phyloP scores from a whole-genome alignment of 75 land plant species.

The Cryptomeria japonica region DNA sequence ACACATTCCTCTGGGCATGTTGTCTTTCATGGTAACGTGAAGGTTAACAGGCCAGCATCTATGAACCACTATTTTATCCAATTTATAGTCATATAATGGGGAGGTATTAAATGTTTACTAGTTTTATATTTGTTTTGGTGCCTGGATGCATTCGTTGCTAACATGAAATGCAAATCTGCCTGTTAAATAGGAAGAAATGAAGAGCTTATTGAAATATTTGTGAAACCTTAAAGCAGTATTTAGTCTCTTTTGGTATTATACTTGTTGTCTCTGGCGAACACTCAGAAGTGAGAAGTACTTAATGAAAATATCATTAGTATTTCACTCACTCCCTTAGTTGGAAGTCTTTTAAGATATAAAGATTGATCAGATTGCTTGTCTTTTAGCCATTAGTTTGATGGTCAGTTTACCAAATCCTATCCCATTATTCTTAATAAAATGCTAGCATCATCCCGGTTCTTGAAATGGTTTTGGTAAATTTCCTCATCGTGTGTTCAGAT shows the following conservation, averaged over 20 bases:
- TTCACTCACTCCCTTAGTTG: background rate
- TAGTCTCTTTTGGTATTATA: background rate
- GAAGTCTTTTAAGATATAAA: background rate
- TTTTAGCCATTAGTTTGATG: too few relatives aligned
- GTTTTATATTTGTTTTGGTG: background rate
- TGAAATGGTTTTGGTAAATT: too few relatives aligned
- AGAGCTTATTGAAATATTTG: background rate
- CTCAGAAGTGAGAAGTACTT: background rate
- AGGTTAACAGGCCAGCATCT: conserved; percentile 77
- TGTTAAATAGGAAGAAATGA: background rate
- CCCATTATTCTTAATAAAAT: too few relatives aligned
- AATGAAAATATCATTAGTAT: background rate
- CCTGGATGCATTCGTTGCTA: background rate
- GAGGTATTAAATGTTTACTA: background rate
- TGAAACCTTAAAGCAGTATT: background rate
- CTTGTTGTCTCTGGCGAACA: background rate
- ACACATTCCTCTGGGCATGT: conserved; percentile 74
- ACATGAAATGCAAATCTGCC: background rate
- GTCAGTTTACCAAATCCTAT: too few relatives aligned
- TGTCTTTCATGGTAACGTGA: conserved; percentile 90
- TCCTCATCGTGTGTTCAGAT: too few relatives aligned
- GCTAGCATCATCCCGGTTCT: too few relatives aligned
- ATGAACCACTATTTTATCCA: background rate
- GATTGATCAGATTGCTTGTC: background rate
- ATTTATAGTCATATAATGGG: background rate